These are phyloP conservation scores for Pezicula neosporulosa DNA, from an alignment of 2,329 filamentous ascomycete species.

Conservation along the genomic window DNA sequence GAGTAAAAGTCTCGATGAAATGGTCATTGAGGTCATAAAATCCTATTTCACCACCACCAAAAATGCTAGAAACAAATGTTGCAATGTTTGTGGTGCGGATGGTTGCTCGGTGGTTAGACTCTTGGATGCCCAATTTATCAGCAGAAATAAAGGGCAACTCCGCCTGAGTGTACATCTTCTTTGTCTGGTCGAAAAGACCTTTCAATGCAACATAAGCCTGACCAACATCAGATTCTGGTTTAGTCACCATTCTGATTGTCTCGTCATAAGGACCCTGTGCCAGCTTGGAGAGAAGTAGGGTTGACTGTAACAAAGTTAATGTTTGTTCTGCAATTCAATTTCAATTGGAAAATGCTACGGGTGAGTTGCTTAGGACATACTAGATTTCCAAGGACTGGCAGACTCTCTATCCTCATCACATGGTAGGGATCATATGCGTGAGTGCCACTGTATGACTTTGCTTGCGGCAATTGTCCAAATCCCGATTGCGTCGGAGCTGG, in stretches of 20 bases:
- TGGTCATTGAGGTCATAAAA: constrained; percentile 61
- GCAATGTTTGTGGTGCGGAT: constrained; percentile 63
- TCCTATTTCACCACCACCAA: constrained; percentile 60
- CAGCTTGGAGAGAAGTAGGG: constrained; percentile 54
- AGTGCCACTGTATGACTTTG: no score
- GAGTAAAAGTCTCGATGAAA: constrained; percentile 62
- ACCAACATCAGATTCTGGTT: constrained; percentile 50
- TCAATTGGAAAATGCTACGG: no score
- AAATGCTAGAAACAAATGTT: constrained; percentile 60
- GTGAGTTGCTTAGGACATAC: no score
- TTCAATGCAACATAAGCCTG: constrained; percentile 61
- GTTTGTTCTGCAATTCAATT: no score
- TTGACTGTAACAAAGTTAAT: constrained; percentile 38
- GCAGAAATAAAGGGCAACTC: constrained; percentile 44
- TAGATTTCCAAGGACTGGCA: no score
- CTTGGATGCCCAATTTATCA: constrained; percentile 46
- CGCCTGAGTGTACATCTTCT: constrained; percentile 55
- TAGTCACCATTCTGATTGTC: constrained; percentile 52
- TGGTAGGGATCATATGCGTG: no score
- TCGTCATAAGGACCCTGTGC: constrained; percentile 54
- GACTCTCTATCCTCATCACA: no score
- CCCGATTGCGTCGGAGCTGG: no score
- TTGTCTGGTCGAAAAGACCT: constrained; percentile 60
- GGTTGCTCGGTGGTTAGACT: constrained; percentile 50
- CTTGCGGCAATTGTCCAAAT: no score